These are phyloP conservation scores for Meyerozyma carpophila DNA, from an alignment of 1,139 yeast species.

Conservation along the genomic window DNA sequence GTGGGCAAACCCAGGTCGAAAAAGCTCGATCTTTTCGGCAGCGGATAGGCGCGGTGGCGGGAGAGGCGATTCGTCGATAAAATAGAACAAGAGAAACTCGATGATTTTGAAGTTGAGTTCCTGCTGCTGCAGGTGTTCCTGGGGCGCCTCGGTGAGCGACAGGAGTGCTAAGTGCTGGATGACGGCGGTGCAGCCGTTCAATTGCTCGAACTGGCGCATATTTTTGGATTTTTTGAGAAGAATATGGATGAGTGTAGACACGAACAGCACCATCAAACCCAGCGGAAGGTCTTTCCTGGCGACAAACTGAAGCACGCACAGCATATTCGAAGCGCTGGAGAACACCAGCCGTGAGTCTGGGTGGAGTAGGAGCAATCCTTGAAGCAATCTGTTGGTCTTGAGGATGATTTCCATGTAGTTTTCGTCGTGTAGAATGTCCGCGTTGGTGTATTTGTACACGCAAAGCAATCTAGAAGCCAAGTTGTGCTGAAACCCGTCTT, in stretches of 20 bases:
- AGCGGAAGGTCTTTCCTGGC: slow-evolving; percentile 7
- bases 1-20: slow-evolving; percentile 42
- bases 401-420: slow-evolving; percentile 1
- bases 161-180: slow-evolving; percentile 33
- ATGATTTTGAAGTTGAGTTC: slow-evolving; percentile 54
- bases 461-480: slow-evolving; percentile 33
- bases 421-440: neutral
- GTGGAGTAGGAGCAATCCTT: slow-evolving; percentile 61
- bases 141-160: neutral
- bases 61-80: slow-evolving; percentile 55
- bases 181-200: slow-evolving; percentile 52
- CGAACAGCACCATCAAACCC: slow-evolving; percentile 34
- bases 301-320: slow-evolving; percentile 22
- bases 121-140: slow-evolving; percentile 20
- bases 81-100: slow-evolving; percentile 67
- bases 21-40: slow-evolving; percentile 49
- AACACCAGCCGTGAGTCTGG: slow-evolving; percentile 50
- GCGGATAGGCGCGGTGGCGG: slow-evolving; percentile 22
- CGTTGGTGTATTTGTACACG: slow-evolving; percentile 13
- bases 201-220: slow-evolving; percentile 54
- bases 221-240: slow-evolving; percentile 53
- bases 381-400: slow-evolving; percentile 39
- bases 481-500: slow-evolving; percentile 48
- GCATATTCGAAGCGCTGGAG: slow-evolving; percentile 26
- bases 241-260: slow-evolving; percentile 57